Base-by-base conservation (phyloP, 257 asterid species). In the Nicotiana knightiana region DNA sequence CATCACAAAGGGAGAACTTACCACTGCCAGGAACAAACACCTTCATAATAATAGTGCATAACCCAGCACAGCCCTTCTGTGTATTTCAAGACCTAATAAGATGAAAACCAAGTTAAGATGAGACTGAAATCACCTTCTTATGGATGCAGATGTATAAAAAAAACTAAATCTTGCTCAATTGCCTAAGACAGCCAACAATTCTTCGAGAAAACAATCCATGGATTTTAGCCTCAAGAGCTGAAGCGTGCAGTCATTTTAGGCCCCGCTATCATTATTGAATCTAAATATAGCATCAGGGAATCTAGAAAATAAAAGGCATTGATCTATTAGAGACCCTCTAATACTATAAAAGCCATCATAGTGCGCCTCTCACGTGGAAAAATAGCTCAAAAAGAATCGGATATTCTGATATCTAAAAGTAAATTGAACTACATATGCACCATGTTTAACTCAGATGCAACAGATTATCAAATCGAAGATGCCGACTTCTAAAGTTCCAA, bases 1-100 rank as follows among this genome's bases (percentile, higher is more conserved):
- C 2, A 76, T 4, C 21, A 79, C 15, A 64, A 9, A 21, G 10
- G n/a, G 32, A 67, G 57, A 65, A 76, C 68, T 79, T 93, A 87
- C 99, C 99, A 96, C 73, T 92, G 92, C 99, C 98, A 94, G 79
- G 99, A 96, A 84, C 98, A 91, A 86, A 94, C 98, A 43, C 99
- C 99, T 92, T 96, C 99, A 57, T 94, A 96, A 82, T 94, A 96
- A 85, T 94, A 94, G 87, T 90, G 98, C 98, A 96, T 93, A 83
- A 96, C 99, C 99, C 99, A 94, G 84, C 99, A 96, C 83, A 96
- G 75, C 62, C 99, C 99, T 89, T 96, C 98, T 5, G 93, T 88
- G 88, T 96, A 96, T 88, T 89, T 96, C 82, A 85, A 83, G 81
- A 92, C 99, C 99, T 96, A 91, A 76, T 77, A 70, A 43, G 59